Evolutionary conservation across 1,284 basidiomycete genomes (phyloP), one percentile per base, ranked within the genome.

Genomic region (Microbotryum intermedium): DNA sequence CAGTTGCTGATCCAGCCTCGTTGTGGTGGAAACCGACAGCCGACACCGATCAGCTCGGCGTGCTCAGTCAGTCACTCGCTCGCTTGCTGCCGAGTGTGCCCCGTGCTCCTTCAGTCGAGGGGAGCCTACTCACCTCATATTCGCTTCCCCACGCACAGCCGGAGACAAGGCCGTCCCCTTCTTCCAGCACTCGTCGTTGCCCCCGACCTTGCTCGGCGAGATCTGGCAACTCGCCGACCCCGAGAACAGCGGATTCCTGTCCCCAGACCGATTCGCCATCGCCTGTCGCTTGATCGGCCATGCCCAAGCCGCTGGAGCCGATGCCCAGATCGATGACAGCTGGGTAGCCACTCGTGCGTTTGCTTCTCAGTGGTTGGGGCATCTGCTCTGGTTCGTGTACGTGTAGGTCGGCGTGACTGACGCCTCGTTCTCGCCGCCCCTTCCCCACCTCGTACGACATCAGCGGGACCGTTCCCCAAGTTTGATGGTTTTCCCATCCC

Each of bases 141-240:
- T 11, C 43, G 21, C 7, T 44, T 2, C n/a, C 10, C 20, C 18
- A 21, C 18, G 3, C 44, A 11, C 55, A 67, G 65, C 70, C 7
- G 72, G 71, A 20, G 72, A 73, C 58, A 64, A 64, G 57, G 72
- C 72, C 48, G 69, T 72, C 34, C 66, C 68, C 16, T 72, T 73
- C 69, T 71, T 73, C 60, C 60, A 60, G 23, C 60, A 64, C 59
- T 67, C 70, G 29, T 46, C 50, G 23, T 81, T 94, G 58, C 76
- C 83, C 30, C 84, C 88, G 9, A 77, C 80, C n/a, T 80, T 82
- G 42, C 84, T 98, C 60, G 91, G 92, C 47, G 88, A 95, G 77
- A 86, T 99, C 69, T 99, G 95, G 94, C 82, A 80, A 57, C 77
- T 97, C 62, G 86, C 92, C 46, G 95, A 99, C 78, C 85, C 87